Evolutionary conservation across 2,329 filamentous ascomycete genomes (phyloP).

Genomic region (Cercospora berteroae): DNA sequence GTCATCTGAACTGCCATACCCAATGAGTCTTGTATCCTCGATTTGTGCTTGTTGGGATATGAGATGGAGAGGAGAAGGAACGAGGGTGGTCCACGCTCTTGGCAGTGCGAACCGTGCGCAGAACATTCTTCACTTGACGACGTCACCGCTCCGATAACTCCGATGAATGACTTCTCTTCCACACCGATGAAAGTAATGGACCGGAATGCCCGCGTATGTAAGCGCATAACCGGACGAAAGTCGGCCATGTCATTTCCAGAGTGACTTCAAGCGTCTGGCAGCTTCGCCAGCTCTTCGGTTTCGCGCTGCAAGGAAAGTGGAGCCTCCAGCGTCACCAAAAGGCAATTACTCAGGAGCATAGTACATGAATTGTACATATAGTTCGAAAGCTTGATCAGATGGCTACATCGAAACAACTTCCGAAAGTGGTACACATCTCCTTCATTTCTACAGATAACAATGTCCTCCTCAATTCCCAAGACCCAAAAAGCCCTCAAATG

Average conservation of each 20-base stretch:
- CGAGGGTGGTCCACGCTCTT: neutral
- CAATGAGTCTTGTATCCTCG: neutral
- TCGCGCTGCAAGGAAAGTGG: neutral
- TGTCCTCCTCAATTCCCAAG: slow-evolving; percentile 13
- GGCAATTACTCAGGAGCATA: neutral
- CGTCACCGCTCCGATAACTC: neutral
- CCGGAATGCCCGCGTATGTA: neutral
- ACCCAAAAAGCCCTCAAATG: slow-evolving; percentile 24
- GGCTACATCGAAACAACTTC: neutral
- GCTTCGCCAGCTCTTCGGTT: neutral
- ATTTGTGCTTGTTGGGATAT: neutral
- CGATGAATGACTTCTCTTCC: neutral
- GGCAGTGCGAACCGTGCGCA: neutral
- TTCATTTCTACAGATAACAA: neutral
- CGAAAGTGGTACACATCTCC: neutral
- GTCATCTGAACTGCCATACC: neutral
- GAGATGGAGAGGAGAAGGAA: neutral
- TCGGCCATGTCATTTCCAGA: neutral
- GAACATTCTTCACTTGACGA: neutral
- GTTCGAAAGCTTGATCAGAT: neutral
- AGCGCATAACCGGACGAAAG: neutral
- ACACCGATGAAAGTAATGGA: neutral
- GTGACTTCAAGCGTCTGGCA: neutral
- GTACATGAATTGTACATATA: neutral
- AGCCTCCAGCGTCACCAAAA: neutral